These are phyloP conservation scores for Candida mesenterica DNA, from an alignment of 1,139 yeast species.

Conservation along the genomic window DNA sequence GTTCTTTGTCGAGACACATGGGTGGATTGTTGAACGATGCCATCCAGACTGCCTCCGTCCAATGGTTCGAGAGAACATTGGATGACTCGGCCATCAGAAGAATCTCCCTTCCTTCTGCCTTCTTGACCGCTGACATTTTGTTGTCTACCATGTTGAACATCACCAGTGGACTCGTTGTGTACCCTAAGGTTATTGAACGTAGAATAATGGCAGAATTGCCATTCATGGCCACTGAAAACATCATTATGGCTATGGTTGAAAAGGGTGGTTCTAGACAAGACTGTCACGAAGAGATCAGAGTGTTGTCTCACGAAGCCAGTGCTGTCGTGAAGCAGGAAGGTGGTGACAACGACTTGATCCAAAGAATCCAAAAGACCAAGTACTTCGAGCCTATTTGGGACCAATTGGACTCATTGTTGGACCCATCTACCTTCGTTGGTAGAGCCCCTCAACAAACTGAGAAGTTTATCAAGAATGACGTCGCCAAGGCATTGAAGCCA, in stretches of 20 bases:
- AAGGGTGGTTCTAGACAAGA: conserved; percentile 98
- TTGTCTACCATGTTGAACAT: conserved; percentile 87
- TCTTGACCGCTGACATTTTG: conserved; percentile 91
- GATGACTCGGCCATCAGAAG: conserved; percentile 99
- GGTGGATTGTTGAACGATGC: conserved; percentile 92
- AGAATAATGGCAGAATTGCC: conserved; percentile 94
- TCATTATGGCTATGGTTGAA: conserved; percentile 99
- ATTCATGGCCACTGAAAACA: conserved; percentile 99
- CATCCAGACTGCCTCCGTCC: conserved; percentile 94
- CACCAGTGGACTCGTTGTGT: conserved; percentile 92
- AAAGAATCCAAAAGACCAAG: conserved; percentile 73
- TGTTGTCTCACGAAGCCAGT: conserved; percentile 94
- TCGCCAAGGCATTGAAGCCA: conserved; percentile 76
- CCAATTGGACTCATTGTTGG: conserved; percentile 75
- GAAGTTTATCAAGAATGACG: conserved; percentile 83
- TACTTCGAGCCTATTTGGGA: conserved; percentile 90
- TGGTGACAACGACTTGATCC: conserved; percentile 95
- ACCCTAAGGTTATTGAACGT: conserved; percentile 97
- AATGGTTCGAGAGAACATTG: conserved; percentile 98
- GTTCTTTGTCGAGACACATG: conserved; percentile 93
- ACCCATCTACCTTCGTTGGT: conserved; percentile 94
- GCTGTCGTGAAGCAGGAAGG: conserved; percentile 98
- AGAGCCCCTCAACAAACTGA: conserved; percentile 98
- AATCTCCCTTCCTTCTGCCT: conserved; percentile 94
- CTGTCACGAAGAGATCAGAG: conserved; percentile 97